A percentile compares a stretch with the other conserved stretches of the same genome.
These are phyloP conservation scores for Apiospora saccharicola DNA, from an alignment of 2,329 filamentous ascomycete species.

Conservation along the genomic window DNA sequence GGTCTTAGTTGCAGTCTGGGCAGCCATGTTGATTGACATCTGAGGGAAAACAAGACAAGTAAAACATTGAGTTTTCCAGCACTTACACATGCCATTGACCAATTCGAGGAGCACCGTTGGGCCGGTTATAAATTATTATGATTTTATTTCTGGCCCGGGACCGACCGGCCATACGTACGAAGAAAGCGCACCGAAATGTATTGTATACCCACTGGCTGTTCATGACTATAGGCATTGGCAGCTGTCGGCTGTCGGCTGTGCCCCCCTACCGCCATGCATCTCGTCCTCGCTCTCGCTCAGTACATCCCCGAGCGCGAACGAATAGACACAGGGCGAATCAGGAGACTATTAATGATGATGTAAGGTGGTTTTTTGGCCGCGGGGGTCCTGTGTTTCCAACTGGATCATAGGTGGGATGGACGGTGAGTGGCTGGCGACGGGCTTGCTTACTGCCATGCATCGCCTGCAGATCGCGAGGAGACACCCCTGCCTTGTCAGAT, in stretches of 20 bases:
- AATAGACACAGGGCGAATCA: not conserved
- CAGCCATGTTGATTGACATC: not conserved
- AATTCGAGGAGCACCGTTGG: not conserved
- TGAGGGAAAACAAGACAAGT: not conserved
- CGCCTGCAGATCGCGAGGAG: conserved; percentile 2
- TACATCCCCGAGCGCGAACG: not conserved
- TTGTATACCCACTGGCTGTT: not conserved
- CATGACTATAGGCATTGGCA: not conserved
- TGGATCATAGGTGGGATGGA: not conserved
- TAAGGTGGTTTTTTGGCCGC: conserved; percentile 10
- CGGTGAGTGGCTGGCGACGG: conserved; percentile 6
- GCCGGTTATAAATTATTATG: not conserved
- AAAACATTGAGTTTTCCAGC: not conserved
- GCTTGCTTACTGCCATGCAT: conserved; percentile 10
- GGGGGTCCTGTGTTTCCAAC: not conserved
- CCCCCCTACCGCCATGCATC: not conserved
- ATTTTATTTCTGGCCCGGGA: not conserved
- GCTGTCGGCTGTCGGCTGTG: not conserved
- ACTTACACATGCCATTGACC: not conserved
- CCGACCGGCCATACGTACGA: not conserved
- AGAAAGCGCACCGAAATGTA: not conserved
- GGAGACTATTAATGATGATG: conserved; percentile 9
- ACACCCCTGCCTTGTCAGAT: conserved; percentile 1
- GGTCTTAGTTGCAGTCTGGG: conserved; percentile 6
- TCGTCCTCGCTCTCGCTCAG: not conserved